Base-by-base conservation (phyloP, 352 stramenopile genomes). In the Globisporangium nagaii region DNA sequence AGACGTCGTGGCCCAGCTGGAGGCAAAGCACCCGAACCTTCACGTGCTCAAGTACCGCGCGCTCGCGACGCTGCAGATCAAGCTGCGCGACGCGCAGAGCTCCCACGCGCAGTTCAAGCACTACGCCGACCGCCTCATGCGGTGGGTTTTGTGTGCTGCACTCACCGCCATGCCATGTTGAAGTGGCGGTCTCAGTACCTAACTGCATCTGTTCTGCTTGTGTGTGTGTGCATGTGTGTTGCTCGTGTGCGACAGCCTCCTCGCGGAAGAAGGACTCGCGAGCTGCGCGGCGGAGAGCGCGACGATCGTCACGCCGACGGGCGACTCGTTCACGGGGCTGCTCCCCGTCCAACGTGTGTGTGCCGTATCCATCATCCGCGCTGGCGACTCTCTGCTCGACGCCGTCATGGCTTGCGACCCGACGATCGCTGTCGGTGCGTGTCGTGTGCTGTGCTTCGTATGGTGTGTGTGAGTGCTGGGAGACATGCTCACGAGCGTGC, bases 341-440 rank as follows among this genome's bases (percentile, higher is more conserved):
- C 62, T 84, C 54, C 73, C 79, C 1, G 67, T 69, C 24, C 74
- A 83, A 28, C 84, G 70, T 41, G 70, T 98, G 34, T 97, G 90
- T 56, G 87, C 84, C 10, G 90, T 98, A 37, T 98, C 92, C 20
- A 98, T 98, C 60, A 90, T 98, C 58, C 83, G 95, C 24, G 88
- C 90, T 3, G 95, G 95, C 22, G 85, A 95, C 62, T 73, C 88
- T 44, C 65, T 98, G 22, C 67, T 98, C 25, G 90, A 98, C 58
- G 83, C 79, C 10, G 90, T 98, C 31, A 78, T 96, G 41, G 71
- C 85, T 35, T 84, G 93, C 66, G 79, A 89, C 35, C 92, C 93
- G 19, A 82, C 61, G 31, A 65, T 94, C 19, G 73, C 73, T n/a
- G 93, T 98, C 25, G 75, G 78, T 85, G 52, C 28, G 58, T 65